These are phyloP conservation scores for Erodium trifolium DNA, from an alignment of 441 rosid genomes.

Conservation along the genomic window DNA sequence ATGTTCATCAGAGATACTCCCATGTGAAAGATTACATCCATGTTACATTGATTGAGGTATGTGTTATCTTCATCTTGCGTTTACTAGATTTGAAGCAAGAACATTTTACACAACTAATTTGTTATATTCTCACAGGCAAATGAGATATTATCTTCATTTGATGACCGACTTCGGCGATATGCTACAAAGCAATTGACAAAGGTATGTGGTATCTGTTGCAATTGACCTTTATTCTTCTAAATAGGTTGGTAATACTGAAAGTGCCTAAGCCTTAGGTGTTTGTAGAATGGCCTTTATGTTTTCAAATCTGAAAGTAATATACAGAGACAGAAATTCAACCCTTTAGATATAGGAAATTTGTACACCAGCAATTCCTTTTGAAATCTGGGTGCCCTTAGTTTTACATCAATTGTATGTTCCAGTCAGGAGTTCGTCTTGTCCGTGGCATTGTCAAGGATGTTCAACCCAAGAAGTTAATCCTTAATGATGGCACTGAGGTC, in stretches of 20 bases:
- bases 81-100: neutral
- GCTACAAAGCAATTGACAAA: conserved; percentile 78
- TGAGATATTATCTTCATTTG: conserved; percentile 79
- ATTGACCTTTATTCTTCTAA: neutral
- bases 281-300: neutral
- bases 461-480: conserved; percentile 55
- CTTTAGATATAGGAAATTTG: neutral
- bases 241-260: neutral
- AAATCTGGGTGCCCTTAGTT: conserved; percentile 3
- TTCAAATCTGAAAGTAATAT: neutral
- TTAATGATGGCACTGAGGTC: conserved; percentile 70
- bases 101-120: neutral
- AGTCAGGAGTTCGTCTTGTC: conserved; percentile 84
- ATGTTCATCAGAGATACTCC: conserved; percentile 66
- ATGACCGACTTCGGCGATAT: conserved; percentile 71
- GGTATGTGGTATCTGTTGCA: conserved; percentile 30
- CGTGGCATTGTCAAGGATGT: conserved; percentile 85
- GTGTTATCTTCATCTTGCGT: conserved; percentile 10
- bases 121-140: conserved; percentile 45
- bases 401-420: conserved; percentile 23
- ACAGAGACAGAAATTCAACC: neutral
- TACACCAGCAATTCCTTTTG: neutral
- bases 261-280: neutral
- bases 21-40: conserved; percentile 71
- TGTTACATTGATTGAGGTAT: conserved; percentile 84